Conservation (phyloP, 352 stramenopile species). For the Elongisporangium anandrum region DNA sequence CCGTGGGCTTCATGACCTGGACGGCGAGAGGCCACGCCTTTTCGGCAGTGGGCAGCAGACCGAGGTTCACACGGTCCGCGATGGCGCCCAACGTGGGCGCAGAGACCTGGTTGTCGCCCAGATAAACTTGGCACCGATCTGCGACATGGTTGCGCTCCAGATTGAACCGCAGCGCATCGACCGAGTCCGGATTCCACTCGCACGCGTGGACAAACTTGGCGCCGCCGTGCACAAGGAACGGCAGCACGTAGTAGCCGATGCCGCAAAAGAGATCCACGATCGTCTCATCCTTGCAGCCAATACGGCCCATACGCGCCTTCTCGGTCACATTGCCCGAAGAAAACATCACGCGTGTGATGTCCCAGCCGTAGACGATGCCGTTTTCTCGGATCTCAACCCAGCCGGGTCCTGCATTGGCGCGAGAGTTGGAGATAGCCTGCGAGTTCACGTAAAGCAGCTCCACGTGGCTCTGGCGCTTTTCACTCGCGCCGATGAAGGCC, state of each 20-base stretch:
- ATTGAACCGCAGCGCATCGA: conserved; percentile 89
- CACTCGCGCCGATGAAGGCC: conserved; percentile 66
- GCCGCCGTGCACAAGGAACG: conserved; percentile 90
- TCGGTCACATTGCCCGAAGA: conserved; percentile 96
- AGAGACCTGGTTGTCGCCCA: conserved; percentile 88
- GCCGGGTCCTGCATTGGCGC: conserved; percentile 29
- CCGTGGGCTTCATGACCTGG: conserved; percentile 82
- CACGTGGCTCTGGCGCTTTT: conserved; percentile 80
- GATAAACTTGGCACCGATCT: conserved; percentile 67
- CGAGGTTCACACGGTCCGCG: conserved; percentile 93
- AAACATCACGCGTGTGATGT: conserved; percentile 97
- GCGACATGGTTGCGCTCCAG: conserved; percentile 89
- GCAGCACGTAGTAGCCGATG: conserved; percentile 98
- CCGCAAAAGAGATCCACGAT: conserved; percentile 96
- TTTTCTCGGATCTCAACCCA: conserved; percentile 92
- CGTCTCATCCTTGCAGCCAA: conserved; percentile 80
- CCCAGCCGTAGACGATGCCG: conserved; percentile 93
- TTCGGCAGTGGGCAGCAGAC: conserved; percentile 92
- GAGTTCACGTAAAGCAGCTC: conserved; percentile 63
- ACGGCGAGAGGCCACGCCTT: conserved; percentile 92
- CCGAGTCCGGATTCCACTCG: conserved; percentile 95
- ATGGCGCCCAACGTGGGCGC: conserved; percentile 67
- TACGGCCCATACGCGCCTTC: conserved; percentile 91
- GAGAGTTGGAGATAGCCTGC: conserved; percentile 25
- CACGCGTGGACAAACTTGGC: conserved; percentile 90